Percentiles rank a stretch among this genome's conserved stretches.
These are phyloP conservation scores for Magnaporthiopsis poae DNA, from an alignment of 2,329 filamentous ascomycete genomes.

Conservation along the genomic window DNA sequence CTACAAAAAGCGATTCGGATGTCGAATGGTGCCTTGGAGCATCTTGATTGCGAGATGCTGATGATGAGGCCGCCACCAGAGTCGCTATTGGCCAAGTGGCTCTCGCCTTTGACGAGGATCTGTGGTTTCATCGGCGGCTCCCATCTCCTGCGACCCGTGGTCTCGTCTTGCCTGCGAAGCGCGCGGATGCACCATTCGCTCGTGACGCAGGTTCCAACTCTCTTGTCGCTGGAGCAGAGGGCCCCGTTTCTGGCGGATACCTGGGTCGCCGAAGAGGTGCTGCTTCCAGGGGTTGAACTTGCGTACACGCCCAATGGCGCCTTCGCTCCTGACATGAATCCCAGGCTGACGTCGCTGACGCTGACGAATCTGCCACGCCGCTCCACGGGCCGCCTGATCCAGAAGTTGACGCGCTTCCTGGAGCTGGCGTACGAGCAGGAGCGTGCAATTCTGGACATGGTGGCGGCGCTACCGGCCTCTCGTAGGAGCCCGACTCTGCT, in stretches of 20 bases:
- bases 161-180: conserved; percentile 42
- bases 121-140: conserved; percentile 35
- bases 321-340: conserved; percentile 47
- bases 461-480: conserved; percentile 12
- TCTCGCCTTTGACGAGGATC: conserved; percentile 22
- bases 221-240: conserved; percentile 19
- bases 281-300: conserved; percentile 33
- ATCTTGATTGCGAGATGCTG: conserved; percentile 41
- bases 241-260: conserved; percentile 24
- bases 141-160: conserved; percentile 41
- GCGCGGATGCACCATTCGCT: conserved; percentile 51
- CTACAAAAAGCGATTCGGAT: conserved; percentile 33
- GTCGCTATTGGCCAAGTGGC: conserved; percentile 17
- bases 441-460: conserved; percentile 26
- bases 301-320: conserved; percentile 32
- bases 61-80: conserved; percentile 17
- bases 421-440: conserved; percentile 39
- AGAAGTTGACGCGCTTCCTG: conserved; percentile 39
- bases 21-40: conserved; percentile 38
- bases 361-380: conserved; percentile 45
- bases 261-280: conserved; percentile 34
- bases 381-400: conserved; percentile 40
- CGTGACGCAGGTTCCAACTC: conserved; percentile 43
- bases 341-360: conserved; percentile 41
- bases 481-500: conserved; percentile 34